These are phyloP conservation scores for Xylariaceae sp. DNA, from an alignment of 2,329 filamentous ascomycete genomes.

Conservation along the genomic window DNA sequence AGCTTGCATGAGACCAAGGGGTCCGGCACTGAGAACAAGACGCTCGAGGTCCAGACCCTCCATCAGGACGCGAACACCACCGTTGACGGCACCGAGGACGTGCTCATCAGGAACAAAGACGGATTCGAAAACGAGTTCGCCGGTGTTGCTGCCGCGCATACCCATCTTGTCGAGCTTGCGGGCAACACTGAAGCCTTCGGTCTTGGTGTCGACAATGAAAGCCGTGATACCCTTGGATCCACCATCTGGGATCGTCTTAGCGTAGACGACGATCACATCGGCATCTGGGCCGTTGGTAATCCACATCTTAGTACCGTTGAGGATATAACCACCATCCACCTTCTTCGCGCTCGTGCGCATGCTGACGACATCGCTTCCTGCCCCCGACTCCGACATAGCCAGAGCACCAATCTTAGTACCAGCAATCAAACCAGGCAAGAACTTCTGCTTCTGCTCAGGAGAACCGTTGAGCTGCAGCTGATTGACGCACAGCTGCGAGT, in stretches of 20 bases:
- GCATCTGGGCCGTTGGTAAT: conserved; percentile 97
- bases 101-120: conserved; percentile 85
- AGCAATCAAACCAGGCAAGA: conserved; percentile 73
- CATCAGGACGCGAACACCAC: conserved; percentile 88
- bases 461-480: conserved; percentile 88
- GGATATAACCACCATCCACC: conserved; percentile 76
- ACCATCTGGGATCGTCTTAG: conserved; percentile 78
- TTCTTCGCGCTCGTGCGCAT: conserved; percentile 83
- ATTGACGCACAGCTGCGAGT: conserved; percentile 94
- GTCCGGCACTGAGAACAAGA: conserved; percentile 84
- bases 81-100: conserved; percentile 72
- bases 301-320: conserved; percentile 98
- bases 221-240: conserved; percentile 90
- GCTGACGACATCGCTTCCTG: conserved; percentile 88
- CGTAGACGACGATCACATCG: conserved; percentile 91
- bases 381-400: conserved; percentile 90
- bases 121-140: conserved; percentile 83
- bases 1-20: conserved; percentile 91
- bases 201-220: conserved; percentile 73
- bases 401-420: conserved; percentile 80
- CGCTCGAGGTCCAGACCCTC: conserved; percentile 92
- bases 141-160: conserved; percentile 95
- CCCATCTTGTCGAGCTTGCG: conserved; percentile 96
- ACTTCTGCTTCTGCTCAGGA: conserved; percentile 70
- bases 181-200: conserved; percentile 75